Percentiles rank a stretch among this genome's conserved stretches.
These are phyloP conservation scores for Sporobolomyces phaffii DNA, from an alignment of 768 basidiomycete genomes.

Conservation along the genomic window DNA sequence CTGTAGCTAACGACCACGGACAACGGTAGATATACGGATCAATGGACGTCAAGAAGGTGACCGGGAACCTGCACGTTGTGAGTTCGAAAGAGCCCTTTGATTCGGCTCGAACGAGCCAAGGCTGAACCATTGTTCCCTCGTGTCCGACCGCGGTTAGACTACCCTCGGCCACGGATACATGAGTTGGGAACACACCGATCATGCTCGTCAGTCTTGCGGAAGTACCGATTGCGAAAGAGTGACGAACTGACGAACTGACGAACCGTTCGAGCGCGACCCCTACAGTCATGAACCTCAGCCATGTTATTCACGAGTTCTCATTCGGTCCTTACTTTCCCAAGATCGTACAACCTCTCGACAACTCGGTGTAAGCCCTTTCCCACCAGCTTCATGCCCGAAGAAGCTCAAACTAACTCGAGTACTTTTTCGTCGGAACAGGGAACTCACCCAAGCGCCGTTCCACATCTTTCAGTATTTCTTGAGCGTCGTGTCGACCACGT, in stretches of 20 bases:
- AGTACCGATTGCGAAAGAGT: too few relatives aligned
- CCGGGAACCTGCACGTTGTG: conserved; percentile 79
- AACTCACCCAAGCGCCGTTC: conserved; percentile 31
- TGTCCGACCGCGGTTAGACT: too few relatives aligned
- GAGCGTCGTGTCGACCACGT: conserved; percentile 90
- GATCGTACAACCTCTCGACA: conserved; percentile 88
- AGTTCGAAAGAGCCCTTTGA: neutral
- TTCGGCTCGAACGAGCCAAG: rapidly evolving
- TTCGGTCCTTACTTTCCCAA: conserved; percentile 95
- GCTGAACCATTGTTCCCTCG: too few relatives aligned
- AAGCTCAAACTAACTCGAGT: too few relatives aligned
- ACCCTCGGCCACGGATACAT: conserved; percentile 91
- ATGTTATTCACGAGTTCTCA: conserved; percentile 93
- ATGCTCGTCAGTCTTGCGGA: conserved; percentile 60
- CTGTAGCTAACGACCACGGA: too few relatives aligned
- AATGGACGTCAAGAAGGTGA: conserved; percentile 78
- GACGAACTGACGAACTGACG: too few relatives aligned
- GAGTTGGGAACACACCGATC: conserved; percentile 78
- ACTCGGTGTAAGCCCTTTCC: conserved; percentile 67
- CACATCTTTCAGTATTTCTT: conserved; percentile 79
- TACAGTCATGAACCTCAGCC: conserved; percentile 89
- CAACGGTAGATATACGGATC: conserved; percentile 61
- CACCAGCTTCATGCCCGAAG: conserved; percentile 51
- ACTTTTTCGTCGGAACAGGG: conserved; percentile 23
- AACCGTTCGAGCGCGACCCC: too few relatives aligned